A percentile compares a stretch with the other conserved stretches of the same genome.
phyloP scores from a whole-genome alignment of 176 grass and related monocot genomes.

The Secale cereale region DNA sequence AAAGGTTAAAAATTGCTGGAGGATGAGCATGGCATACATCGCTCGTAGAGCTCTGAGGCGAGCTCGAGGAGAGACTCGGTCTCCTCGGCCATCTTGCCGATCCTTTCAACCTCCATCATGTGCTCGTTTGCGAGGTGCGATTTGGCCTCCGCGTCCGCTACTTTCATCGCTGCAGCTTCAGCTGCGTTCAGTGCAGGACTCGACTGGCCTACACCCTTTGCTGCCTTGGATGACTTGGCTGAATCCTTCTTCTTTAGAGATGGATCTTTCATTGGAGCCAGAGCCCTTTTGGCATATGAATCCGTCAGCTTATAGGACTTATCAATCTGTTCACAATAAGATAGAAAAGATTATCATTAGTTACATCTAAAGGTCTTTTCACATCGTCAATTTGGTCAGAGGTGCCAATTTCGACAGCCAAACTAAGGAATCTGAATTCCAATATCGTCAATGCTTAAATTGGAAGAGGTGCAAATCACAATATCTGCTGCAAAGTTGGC shows the following conservation, averaged over 20 bases:
- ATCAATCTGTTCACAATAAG: conserved; percentile 45
- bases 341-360: conserved; percentile 1
- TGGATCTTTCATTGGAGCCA: conserved; percentile 41
- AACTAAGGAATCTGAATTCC: background rate
- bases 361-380: conserved; percentile 25
- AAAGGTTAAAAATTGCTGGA: background rate
- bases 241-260: conserved; percentile 65
- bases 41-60: conserved; percentile 60
- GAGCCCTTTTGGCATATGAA: conserved; percentile 47
- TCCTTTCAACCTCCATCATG: conserved; percentile 68
- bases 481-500: background rate
- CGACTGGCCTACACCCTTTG: conserved; percentile 24
- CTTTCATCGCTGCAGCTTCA: conserved; percentile 53
- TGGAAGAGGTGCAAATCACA: conserved; percentile 17
- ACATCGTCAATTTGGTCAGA: background rate
- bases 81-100: conserved; percentile 66
- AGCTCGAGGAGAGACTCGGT: conserved; percentile 56
- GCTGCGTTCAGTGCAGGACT: conserved; percentile 54
- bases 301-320: conserved; percentile 72
- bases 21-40: conserved; percentile 51
- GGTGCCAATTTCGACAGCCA: background rate
- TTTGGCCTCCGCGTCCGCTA: conserved; percentile 87
- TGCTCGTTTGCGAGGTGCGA: conserved; percentile 71
- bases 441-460: background rate
- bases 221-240: conserved; percentile 26